Percentiles rank a stretch among this genome's conserved stretches.
phyloP scores from a whole-genome alignment of 306 rosid genomes.

The Lathyrus oleraceus region DNA sequence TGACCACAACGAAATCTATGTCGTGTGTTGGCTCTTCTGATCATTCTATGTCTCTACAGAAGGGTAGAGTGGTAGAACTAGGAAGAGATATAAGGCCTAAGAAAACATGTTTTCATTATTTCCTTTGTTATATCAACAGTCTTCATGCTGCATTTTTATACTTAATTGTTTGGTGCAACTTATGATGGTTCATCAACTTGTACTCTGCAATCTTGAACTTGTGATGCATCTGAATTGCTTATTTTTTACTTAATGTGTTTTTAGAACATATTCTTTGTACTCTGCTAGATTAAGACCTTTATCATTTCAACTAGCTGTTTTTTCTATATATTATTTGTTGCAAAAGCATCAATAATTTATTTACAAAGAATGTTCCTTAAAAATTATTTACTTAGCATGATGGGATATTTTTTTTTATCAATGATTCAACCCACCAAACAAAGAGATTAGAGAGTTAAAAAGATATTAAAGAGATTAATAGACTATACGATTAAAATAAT shows the following conservation, averaged over 20 bases:
- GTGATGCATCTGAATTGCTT: constrained; percentile 3
- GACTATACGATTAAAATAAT: no score
- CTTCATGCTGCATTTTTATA: not conserved
- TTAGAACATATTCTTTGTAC: no score
- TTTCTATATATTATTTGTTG: no score
- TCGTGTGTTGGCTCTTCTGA: constrained; percentile 20
- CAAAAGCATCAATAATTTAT: no score
- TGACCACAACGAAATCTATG: constrained; percentile 20
- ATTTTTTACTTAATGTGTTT: not conserved
- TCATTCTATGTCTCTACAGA: constrained; percentile 4
- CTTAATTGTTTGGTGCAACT: constrained; percentile 19
- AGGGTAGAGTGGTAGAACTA: not conserved
- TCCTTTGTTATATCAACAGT: not conserved
- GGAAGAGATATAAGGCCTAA: constrained; percentile 16
- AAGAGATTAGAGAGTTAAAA: no score
- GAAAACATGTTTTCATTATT: constrained; percentile 7
- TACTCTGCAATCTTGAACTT: constrained; percentile 20
- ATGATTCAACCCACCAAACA: no score
- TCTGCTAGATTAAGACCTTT: no score
- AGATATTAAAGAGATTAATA: no score
- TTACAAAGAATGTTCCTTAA: no score
- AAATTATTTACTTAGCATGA: no score
- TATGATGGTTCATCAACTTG: not conserved
- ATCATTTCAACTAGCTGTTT: no score
- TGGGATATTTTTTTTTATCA: no score